These are phyloP conservation scores for Pugionium cornutum DNA, from an alignment of 345 rosid species.

Conservation along the genomic window DNA sequence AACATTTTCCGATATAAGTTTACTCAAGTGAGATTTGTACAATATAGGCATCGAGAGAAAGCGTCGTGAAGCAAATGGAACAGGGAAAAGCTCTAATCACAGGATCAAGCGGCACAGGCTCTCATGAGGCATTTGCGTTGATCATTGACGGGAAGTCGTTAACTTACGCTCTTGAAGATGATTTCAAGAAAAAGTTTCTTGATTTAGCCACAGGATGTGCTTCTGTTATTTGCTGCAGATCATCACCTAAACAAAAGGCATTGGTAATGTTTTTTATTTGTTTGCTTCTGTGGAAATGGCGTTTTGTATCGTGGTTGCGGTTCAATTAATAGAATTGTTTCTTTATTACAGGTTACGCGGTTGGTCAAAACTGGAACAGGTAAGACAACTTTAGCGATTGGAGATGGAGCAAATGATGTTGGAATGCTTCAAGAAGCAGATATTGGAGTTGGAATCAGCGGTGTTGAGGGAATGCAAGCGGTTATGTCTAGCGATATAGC, in stretches of 20 bases:
- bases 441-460: conserved; percentile 94
- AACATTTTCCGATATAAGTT: background rate
- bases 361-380: conserved; percentile 81
- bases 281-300: background rate
- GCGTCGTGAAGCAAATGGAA: conserved; percentile 58
- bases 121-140: conserved; percentile 69
- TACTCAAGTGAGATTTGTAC: background rate
- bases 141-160: conserved; percentile 91
- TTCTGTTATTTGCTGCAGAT: conserved; percentile 94
- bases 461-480: conserved; percentile 99
- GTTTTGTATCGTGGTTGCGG: background rate
- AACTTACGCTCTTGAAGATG: conserved; percentile 73
- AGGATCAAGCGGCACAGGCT: conserved; percentile 46
- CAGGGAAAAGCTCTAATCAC: conserved; percentile 56
- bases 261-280: conserved; percentile 51
- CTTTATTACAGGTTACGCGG: conserved; percentile 72
- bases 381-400: conserved; percentile 84
- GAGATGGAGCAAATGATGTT: conserved; percentile 98
- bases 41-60: conserved; percentile 65
- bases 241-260: conserved; percentile 97
- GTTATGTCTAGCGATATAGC: conserved; percentile 98
- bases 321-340: background rate
- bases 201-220: conserved; percentile 88
- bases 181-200: conserved; percentile 67
- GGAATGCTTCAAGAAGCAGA: conserved; percentile 99